phyloP scores from a whole-genome alignment of 305 asterid species.

The Fraxinus albicans region DNA sequence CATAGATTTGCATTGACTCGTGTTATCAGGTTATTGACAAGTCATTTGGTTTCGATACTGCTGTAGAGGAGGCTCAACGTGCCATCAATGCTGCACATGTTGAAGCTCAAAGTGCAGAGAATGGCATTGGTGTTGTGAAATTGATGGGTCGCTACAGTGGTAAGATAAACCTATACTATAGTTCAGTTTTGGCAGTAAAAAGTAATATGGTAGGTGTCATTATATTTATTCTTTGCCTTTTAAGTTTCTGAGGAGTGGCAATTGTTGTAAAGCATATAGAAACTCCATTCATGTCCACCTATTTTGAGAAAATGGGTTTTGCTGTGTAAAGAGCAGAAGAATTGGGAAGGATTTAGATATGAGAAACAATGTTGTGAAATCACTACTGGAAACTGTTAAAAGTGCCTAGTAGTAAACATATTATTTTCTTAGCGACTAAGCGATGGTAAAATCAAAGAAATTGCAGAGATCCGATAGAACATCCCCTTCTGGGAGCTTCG shows the following conservation, averaged over 20 bases:
- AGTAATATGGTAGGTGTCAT: neutral
- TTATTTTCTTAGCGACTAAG: neutral
- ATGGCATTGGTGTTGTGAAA: constrained; percentile 70
- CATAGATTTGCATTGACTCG: constrained; percentile 1
- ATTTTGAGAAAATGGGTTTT: neutral
- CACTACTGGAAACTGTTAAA: neutral
- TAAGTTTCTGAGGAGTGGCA: neutral
- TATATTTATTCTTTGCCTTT: neutral
- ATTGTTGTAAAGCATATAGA: neutral
- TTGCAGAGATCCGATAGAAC: neutral
- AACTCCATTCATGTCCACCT: neutral
- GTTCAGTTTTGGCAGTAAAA: neutral
- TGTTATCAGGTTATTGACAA: constrained; percentile 61
- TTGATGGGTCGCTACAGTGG: constrained; percentile 75
- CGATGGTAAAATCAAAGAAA: constrained; percentile 17
- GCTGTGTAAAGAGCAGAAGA: neutral
- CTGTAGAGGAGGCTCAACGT: constrained; percentile 80
- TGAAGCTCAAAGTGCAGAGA: constrained; percentile 65
- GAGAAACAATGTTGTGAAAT: neutral
- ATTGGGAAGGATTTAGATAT: neutral
- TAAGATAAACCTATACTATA: constrained; percentile 29
- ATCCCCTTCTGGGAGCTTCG: constrained; percentile 15
- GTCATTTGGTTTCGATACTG: constrained; percentile 77
- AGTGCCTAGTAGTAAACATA: neutral
- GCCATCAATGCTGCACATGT: constrained; percentile 82